Conservation (phyloP, 257 asterid species). For the Avicennia marina region DNA sequence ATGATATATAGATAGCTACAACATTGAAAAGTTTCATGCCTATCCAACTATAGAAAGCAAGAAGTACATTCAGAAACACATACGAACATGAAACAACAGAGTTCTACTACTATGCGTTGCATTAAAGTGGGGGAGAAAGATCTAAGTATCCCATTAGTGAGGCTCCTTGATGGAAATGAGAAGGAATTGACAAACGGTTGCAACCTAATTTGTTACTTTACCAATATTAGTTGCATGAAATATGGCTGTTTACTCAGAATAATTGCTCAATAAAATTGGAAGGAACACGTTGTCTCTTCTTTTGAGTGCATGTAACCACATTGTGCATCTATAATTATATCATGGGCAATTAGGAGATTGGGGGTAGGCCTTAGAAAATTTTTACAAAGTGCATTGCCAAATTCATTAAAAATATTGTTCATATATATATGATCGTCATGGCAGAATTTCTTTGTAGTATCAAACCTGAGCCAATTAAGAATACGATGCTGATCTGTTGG, state of each 20-base stretch:
- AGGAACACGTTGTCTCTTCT: not conserved
- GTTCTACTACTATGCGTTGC: not conserved
- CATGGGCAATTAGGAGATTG: not conserved
- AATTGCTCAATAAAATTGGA: not conserved
- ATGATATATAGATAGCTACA: not conserved
- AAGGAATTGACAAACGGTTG: not conserved
- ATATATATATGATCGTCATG: not conserved
- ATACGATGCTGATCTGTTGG: constrained; percentile 66
- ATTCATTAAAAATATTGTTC: not conserved
- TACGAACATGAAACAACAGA: not conserved
- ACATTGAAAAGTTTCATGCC: not conserved
- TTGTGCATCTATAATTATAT: not conserved
- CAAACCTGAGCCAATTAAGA: constrained; percentile 69
- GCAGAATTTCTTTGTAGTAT: constrained; percentile 1
- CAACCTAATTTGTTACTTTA: not conserved
- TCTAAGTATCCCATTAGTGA: not conserved
- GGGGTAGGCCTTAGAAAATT: not conserved
- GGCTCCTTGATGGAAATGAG: not conserved
- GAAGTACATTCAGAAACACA: not conserved
- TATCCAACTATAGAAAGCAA: not conserved
- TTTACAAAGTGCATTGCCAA: not conserved
- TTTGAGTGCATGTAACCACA: no score
- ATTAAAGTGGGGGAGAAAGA: not conserved
- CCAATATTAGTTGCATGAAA: no score
- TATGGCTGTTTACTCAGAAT: not conserved